phyloP scores from a whole-genome alignment of 192 early-diverging fungal genomes.

The Umbelopsis sp. region DNA sequence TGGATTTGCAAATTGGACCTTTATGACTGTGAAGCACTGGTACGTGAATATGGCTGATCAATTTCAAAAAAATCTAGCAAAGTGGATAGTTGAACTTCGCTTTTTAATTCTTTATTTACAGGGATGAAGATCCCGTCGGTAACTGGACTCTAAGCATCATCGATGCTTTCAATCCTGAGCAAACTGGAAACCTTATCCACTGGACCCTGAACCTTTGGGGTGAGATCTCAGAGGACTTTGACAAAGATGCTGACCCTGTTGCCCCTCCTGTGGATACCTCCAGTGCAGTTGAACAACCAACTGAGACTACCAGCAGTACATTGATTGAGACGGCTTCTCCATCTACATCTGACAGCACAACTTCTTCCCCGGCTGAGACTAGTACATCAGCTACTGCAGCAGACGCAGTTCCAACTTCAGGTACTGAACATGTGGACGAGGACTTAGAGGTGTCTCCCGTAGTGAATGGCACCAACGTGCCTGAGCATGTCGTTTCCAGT shows the following conservation, averaged over 20 bases:
- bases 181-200: constrained; percentile 56
- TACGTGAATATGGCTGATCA: constrained; percentile 36
- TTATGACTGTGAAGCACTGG: constrained; percentile 98
- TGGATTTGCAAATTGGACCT: constrained; percentile 88
- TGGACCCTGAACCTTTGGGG: constrained; percentile 77
- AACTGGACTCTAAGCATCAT: constrained; percentile 75
- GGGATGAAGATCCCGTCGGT: constrained; percentile 89
- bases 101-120: constrained; percentile 37
- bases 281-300: neutral
- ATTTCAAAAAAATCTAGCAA: too few species aligned
- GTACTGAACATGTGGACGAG: neutral
- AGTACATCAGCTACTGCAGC: neutral
- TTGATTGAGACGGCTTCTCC: neutral
- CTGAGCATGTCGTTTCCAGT: constrained; percentile 1
- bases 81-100: neutral
- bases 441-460: neutral
- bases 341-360: neutral
- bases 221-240: constrained; percentile 39
- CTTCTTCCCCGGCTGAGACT: neutral
- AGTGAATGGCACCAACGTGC: neutral
- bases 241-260: neutral
- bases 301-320: neutral
- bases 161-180: constrained; percentile 59
- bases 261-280: neutral
- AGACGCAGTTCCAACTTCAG: neutral